Conservation (phyloP, 106 monocot genomes). For the Platanthera guangdongensis region DNA sequence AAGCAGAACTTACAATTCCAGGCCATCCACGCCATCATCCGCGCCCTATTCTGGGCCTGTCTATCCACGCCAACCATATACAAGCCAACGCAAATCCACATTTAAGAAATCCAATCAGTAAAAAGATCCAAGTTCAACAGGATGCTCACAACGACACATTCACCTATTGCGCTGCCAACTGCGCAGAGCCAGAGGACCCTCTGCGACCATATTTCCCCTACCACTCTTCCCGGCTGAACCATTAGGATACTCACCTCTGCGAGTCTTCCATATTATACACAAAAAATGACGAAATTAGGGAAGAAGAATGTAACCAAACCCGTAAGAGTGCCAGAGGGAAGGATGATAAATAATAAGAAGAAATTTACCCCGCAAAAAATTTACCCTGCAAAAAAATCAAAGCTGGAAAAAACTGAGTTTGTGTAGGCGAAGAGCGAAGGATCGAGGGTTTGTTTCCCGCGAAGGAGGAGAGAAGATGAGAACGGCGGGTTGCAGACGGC, state of each 20-base stretch:
- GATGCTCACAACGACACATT: neutral
- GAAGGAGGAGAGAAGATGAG: too few species aligned
- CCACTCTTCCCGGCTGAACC: conserved; percentile 32
- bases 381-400: too few species aligned
- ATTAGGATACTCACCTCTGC: neutral
- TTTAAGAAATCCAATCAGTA: neutral
- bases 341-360: neutral
- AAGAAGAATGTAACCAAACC: neutral
- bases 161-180: conserved; percentile 60
- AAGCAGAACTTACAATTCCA: neutral
- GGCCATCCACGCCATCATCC: conserved; percentile 30
- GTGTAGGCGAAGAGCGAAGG: too few species aligned
- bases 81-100: conserved; percentile 20
- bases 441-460: too few species aligned
- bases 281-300: neutral
- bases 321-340: neutral
- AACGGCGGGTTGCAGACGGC: too few species aligned
- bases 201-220: conserved; percentile 71
- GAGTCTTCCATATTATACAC: neutral
- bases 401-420: too few species aligned
- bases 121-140: neutral
- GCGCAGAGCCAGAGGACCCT: conserved; percentile 60
- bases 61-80: conserved; percentile 62
- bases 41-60: conserved; percentile 56
- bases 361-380: neutral